Base-by-base conservation (phyloP, 192 early-diverging fungal genomes). In the Coemansia biformis region DNA sequence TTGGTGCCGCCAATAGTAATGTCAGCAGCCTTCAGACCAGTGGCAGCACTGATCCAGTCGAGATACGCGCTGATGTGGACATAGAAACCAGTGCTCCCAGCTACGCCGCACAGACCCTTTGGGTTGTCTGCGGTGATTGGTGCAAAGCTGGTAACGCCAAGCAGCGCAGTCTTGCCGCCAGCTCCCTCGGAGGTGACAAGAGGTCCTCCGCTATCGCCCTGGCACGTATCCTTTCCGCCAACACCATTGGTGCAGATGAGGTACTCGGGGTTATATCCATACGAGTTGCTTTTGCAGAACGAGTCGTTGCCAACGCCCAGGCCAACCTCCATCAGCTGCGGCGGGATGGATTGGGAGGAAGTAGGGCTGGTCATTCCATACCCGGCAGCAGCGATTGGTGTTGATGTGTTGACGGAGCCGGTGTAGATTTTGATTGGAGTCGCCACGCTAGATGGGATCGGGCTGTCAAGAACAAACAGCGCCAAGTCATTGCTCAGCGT, bases 121-220 rank as follows among this genome's bases (percentile, higher is more conserved):
- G 67, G 63, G 16, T 57, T 66, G n/a, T 33, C 30, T 0, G 42
- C 17, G 7, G 59, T 57, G 5, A 56, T 13, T 5, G 67, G 65
- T 0, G 54, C 53, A 26, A 52, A 60, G 44, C 64, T 66, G 13
- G 64, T 72, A 9, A 72, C 11, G 16, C 59, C 64, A 31, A 56
- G 28, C 8, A 75, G 22, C 0, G 55, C 63, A 29, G 38, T 38
- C 1, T 12, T 17, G 4, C 22, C 21, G 13, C 18, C 40, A 6
- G 46, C 16, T 2, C 35, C 55, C 19, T 39, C 24, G 0, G 50
- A 19, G 3, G 60, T 59, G 6, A 49, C 21, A 17, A 77, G 42
- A 0, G 75, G 75, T 16, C 75, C 68, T 5, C 68, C 75, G 5
- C 68, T 72, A 31, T 77, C 68, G 1, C 75, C 75, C 9, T 31